phyloP scores from a whole-genome alignment of 2,329 filamentous ascomycete genomes.

The Cytospora piceicola region DNA sequence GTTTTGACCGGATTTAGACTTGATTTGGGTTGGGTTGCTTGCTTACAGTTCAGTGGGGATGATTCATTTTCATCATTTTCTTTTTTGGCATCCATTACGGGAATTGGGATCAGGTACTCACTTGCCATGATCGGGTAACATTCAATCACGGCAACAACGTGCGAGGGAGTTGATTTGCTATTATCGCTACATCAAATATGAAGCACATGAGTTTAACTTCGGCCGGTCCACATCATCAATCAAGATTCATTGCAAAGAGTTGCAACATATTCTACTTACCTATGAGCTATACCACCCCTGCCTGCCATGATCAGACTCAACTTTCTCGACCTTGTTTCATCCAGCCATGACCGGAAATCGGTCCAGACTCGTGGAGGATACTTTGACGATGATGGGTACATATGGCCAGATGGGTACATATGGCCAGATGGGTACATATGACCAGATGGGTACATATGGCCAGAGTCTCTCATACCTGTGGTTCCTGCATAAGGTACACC shows the following conservation, averaged over 20 bases:
- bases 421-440: too few species aligned
- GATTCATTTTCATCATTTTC: not conserved
- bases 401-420: too few species aligned
- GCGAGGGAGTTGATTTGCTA: constrained; percentile 11
- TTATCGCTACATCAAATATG: constrained; percentile 1
- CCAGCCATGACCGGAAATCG: too few species aligned
- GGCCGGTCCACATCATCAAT: not conserved
- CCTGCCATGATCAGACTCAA: not conserved
- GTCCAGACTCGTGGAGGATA: too few species aligned
- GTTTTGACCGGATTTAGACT: not conserved
- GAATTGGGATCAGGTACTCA: not conserved
- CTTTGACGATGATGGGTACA: too few species aligned
- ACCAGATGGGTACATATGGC: too few species aligned
- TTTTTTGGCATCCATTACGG: constrained; percentile 7
- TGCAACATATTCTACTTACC: not conserved
- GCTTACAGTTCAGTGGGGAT: constrained; percentile 5
- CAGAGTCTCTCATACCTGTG: too few species aligned
- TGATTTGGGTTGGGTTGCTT: not conserved
- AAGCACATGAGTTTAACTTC: not conserved
- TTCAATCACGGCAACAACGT: not conserved
- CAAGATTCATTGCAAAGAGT: not conserved
- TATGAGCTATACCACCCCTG: not conserved
- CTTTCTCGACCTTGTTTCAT: not conserved
- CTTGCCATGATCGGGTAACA: not conserved
- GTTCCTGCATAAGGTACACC: too few species aligned